Evolutionary conservation across 2,329 filamentous ascomycete genomes (phyloP).

Genomic region (Beauveria caledonica): DNA sequence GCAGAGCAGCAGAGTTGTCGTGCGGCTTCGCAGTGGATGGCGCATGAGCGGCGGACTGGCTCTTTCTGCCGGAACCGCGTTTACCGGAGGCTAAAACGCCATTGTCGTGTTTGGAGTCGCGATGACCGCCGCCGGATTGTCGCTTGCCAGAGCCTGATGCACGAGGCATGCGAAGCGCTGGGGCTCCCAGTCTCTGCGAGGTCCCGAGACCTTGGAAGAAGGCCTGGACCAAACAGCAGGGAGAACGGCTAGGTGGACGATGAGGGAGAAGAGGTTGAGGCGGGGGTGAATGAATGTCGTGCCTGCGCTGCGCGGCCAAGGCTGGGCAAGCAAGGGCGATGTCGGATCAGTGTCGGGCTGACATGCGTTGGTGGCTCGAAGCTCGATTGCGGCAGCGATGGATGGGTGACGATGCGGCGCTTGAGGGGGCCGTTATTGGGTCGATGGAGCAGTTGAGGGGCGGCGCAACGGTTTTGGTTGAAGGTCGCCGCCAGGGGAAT

Average conservation of each 20-base stretch:
- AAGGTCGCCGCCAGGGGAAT: neutral
- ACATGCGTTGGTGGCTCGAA: constrained; percentile 3
- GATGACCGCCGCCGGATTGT: constrained; percentile 56
- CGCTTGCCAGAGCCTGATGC: constrained; percentile 50
- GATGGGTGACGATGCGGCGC: neutral
- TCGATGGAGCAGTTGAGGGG: neutral
- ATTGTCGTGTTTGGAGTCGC: constrained; percentile 77
- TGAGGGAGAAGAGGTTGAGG: constrained; percentile 9
- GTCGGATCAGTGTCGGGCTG: neutral
- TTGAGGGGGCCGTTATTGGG: too few species aligned
- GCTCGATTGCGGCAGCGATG: neutral
- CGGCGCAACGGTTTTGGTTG: neutral
- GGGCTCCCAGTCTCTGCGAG: constrained; percentile 27
- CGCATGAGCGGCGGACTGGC: constrained; percentile 31
- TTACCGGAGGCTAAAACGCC: constrained; percentile 60
- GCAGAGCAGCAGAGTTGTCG: constrained; percentile 20
- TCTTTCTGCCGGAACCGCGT: constrained; percentile 35
- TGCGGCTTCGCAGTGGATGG: constrained; percentile 29
- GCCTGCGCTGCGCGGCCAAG: neutral
- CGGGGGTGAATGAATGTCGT: constrained; percentile 7
- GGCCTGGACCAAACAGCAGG: constrained; percentile 28
- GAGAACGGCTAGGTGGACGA: constrained; percentile 17
- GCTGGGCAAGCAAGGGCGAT: neutral
- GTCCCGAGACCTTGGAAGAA: constrained; percentile 26
- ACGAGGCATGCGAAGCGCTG: constrained; percentile 50